Base-by-base conservation (phyloP, 2,329 filamentous ascomycete species). In the Pestalotiopsis sp. region DNA sequence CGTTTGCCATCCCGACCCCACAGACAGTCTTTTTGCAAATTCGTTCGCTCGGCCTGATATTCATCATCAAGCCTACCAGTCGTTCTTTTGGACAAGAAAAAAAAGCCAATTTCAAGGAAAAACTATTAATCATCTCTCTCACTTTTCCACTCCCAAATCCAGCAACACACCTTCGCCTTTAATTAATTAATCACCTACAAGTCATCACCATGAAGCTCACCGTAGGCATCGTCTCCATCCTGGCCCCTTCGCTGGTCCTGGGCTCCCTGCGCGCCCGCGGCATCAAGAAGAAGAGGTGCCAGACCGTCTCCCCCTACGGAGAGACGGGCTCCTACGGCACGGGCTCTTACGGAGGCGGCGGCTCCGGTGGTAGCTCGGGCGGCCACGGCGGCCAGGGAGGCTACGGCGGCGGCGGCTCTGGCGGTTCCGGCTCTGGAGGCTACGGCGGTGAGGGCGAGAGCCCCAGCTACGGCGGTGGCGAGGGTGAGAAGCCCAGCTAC, bases 281-380 rank as follows among this genome's bases (percentile, higher is more conserved):
- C n/a, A 62, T 39, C 59, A 36, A 14, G 25, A 62, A 62, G 59
- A 62, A 62, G 31, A 36, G 59, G 36, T 62, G 59, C 59, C 27
- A 38, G 27, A 38, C 59, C 31, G 59, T 39, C 59, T 39, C 27
- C 31, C 59, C 25, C 31, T 27, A 23, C 31, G 59, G 27, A 11
- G 59, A 36, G n/a, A 27, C 57, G 23, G 57, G 57, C 20, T 27
- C 23, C 20, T 36, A 59, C 13, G 57, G 57, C 17, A 36, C 23
- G 14, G 57, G 57, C 23, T 27, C 25, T 27, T 25, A 36, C 25
- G 57, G 57, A 12, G 23, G 27, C 23, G 23, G 57, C 57, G 57
- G 23, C 23, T 59, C 56, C 17, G 9, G 56, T 6, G 56, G 56
- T 12, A 23, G 25, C 17, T 57, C 23, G 23, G 45, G 45, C 45